Evolutionary conservation across 164 flowering plant genomes (phyloP).

Genomic region (Cinnamomum chago): DNA sequence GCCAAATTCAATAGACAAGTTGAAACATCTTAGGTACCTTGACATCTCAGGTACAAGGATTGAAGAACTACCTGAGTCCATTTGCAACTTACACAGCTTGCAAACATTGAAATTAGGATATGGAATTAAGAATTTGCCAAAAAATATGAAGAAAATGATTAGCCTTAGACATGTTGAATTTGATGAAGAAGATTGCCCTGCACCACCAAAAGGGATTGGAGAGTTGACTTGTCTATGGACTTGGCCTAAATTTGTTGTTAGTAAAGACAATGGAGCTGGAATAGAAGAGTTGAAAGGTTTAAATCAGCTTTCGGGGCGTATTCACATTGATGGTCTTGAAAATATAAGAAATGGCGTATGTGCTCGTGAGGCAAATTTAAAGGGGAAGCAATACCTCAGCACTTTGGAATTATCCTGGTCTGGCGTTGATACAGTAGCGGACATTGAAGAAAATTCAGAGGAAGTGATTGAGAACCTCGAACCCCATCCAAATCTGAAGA

Average conservation of each 20-base stretch:
- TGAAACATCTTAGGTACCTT: too few relatives aligned
- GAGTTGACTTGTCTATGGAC: not conserved
- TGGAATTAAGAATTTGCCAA: too few relatives aligned
- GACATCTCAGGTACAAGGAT: too few relatives aligned
- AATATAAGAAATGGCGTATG: not conserved
- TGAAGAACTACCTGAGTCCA: too few relatives aligned
- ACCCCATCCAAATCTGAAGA: slow-evolving; percentile 8
- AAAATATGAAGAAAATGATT: too few relatives aligned
- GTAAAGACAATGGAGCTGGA: not conserved
- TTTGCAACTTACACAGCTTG: too few relatives aligned
- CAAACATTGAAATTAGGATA: too few relatives aligned
- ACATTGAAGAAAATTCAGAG: not conserved
- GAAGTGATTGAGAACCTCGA: not conserved
- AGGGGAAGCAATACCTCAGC: not conserved
- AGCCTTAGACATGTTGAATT: too few relatives aligned
- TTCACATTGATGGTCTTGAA: not conserved
- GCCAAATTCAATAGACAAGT: too few relatives aligned
- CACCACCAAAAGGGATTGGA: too few relatives aligned
- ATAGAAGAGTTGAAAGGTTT: not conserved
- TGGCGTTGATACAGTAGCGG: not conserved
- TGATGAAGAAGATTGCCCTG: too few relatives aligned
- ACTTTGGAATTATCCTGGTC: not conserved
- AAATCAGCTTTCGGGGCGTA: not conserved
- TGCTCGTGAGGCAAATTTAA: not conserved
- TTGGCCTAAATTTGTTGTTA: not conserved